Base-by-base conservation (phyloP, 1,284 basidiomycete species). In the Microbotryum lychnidis-dioicae region DNA sequence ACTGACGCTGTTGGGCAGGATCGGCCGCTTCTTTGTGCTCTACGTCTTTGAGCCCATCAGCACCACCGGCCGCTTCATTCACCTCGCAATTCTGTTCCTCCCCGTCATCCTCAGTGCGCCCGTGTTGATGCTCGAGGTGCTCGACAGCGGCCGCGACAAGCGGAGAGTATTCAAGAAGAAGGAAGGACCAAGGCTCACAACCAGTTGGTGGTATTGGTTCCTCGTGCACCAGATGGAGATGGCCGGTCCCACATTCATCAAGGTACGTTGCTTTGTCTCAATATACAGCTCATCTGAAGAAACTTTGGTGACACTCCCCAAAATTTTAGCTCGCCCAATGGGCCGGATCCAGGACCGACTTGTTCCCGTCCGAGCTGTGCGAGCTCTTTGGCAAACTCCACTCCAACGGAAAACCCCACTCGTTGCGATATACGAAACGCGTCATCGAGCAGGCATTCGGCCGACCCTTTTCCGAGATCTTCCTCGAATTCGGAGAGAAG, bases 241-340 rank as follows among this genome's bases (percentile, higher is more conserved):
- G 12, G 94, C 94, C 6, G 96, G 96, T 1, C 96, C 96, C 4
- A 96, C 92, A 0, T 98, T 98, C 74, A 91, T 91, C 77, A 99
- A 99, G 82, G 90, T 89, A 69, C 66, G 77, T 74, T 2, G 14
- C 18, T 16, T 29, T 18, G 33, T 48, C 27, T 12, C 47, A 10
- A 10, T 25, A 18, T 10, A 45, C 31, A 18, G 8, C 51, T 52
- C 51, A 7, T 31, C 14, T 50, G 6, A 20, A 16, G 37, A 42
- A 42, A 3, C 7, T 23, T n/a, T 8, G 48, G 47, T 47, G 48
- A 50, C 31, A 31, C 50, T 49, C 49, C 48, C 42, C 27, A 20
- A 56, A 10, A 44, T 57, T 60, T 50, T 71, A 92, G 89, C 82
- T 98, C 56, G 90, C 91, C 1, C 96, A 99, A 81, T 99, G 96